These are phyloP conservation scores for Colletotrichum lentis DNA, from an alignment of 2,329 filamentous ascomycete genomes.

Conservation along the genomic window DNA sequence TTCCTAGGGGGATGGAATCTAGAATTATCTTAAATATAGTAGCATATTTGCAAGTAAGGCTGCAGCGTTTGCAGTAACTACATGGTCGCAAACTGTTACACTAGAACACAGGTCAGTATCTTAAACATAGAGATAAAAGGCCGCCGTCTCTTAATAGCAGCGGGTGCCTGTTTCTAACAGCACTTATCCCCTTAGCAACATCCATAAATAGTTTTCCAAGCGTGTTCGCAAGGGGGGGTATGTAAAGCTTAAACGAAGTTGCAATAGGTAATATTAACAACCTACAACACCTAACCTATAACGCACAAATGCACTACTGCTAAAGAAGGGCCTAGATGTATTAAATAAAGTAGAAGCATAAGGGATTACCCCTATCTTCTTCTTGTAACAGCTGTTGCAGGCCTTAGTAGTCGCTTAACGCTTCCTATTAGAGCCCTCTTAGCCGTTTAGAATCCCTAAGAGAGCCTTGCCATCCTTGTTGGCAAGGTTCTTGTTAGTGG, in stretches of 20 bases:
- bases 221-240: too few relatives aligned
- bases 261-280: neutral
- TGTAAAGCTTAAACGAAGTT: neutral
- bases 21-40: conserved; percentile 26
- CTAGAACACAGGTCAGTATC: conserved; percentile 8
- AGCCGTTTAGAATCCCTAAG: neutral
- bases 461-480: conserved; percentile 11
- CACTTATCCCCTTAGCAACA: neutral
- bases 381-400: conserved; percentile 27
- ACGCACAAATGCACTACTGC: neutral
- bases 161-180: neutral
- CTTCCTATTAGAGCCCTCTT: conserved; percentile 28
- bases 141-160: neutral
- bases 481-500: neutral
- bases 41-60: conserved; percentile 24
- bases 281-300: neutral
- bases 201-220: neutral
- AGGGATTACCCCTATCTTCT: conserved; percentile 32
- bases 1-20: conserved; percentile 22
- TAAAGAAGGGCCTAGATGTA: too few relatives aligned
- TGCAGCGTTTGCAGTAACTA: conserved; percentile 26
- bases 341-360: neutral
- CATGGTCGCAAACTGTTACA: conserved; percentile 28
- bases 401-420: conserved; percentile 18
- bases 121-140: neutral